Conservation (phyloP, 306 rosid genomes). For the Dalbergia oliveri region DNA sequence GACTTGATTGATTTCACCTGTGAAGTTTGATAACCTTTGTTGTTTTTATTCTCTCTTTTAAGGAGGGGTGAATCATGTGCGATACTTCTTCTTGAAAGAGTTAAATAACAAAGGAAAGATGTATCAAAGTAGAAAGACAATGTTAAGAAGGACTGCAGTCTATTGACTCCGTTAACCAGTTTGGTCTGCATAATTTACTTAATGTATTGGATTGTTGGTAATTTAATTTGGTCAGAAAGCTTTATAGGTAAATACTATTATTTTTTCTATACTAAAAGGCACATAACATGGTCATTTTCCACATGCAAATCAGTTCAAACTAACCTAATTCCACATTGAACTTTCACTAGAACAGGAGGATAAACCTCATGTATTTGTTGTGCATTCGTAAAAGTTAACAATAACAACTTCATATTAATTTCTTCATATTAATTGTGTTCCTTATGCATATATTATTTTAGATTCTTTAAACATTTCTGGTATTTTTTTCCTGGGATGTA, state of each 20-base stretch:
- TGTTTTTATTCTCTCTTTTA: slow-evolving; percentile 11
- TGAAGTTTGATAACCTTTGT: slow-evolving; percentile 10
- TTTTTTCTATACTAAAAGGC: neutral
- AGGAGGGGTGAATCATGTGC: neutral
- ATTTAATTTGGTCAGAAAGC: slow-evolving; percentile 4
- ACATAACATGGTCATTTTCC: neutral
- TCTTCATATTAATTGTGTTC: slow-evolving; percentile 4
- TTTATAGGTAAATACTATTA: slow-evolving; percentile 17
- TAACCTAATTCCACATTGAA: neutral
- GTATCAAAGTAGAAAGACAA: slow-evolving; percentile 28
- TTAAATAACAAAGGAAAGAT: slow-evolving; percentile 7
- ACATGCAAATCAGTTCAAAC: slow-evolving; percentile 4
- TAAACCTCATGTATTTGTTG: slow-evolving; percentile 12
- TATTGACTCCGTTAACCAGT: slow-evolving; percentile 5
- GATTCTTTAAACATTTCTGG: slow-evolving; percentile 4
- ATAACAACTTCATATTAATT: slow-evolving; percentile 7
- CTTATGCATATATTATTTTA: slow-evolving; percentile 31
- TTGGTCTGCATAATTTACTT: slow-evolving; percentile 11
- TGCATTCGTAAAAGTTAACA: neutral
- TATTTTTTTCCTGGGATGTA: slow-evolving; percentile 6
- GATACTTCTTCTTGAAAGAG: slow-evolving; percentile 15
- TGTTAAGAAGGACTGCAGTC: slow-evolving; percentile 2
- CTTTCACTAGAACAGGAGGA: slow-evolving; percentile 19
- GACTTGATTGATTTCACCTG: slow-evolving; percentile 1
- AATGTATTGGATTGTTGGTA: slow-evolving; percentile 11